Base-by-base conservation (phyloP, 164 flowering plant genomes). In the Paratinospora sagittata region DNA sequence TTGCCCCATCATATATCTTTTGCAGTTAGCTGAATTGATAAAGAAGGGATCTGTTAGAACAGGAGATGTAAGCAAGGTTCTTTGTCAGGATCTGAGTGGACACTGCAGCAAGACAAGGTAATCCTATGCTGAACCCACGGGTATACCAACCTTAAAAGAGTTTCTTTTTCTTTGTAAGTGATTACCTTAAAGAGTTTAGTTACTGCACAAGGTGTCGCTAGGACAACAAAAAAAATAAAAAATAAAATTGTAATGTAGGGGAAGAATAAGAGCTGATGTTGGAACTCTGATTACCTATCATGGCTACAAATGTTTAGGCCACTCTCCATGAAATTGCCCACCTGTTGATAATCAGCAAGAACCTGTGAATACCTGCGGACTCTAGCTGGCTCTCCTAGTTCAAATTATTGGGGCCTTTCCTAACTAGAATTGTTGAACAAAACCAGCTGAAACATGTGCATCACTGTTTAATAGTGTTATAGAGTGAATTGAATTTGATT, bases 61-160 rank as follows among this genome's bases (percentile, higher is more conserved):
- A 43, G 97, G 97, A 72, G 89, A 77, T 36, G 97, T 92, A 58
- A 81, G 85, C 83, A 86, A 86, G 77, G 84, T 91, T 70, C 74
- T 95, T 26, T 95, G 97, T 71, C 82, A 85, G 73, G 93, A 90
- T 78, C 83, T 92, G 69, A 91, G 97, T 83, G 84, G 80, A 66
- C 96, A 95, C 76, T 95, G 99, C 83, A 77, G 76, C 68, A 39
- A 67, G 63, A 78, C 79, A 30, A 86, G 97, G 98, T 92, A 88
- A 63, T 47, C 65, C 65, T 30, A 70, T n/a, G 62, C 63, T 55
- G 61, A 55, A 6, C 47, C 47, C 47, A 55, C 34, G 4, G 4
- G 34, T 30, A 30, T 30, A 30, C 4, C 4, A 4, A 43, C 47
- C 60, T 21, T 55, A 17, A 55, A n/a, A 55, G 63, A 58, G 30